Conservation (phyloP, 768 basidiomycete species). For the Termitomyces sp. region DNA sequence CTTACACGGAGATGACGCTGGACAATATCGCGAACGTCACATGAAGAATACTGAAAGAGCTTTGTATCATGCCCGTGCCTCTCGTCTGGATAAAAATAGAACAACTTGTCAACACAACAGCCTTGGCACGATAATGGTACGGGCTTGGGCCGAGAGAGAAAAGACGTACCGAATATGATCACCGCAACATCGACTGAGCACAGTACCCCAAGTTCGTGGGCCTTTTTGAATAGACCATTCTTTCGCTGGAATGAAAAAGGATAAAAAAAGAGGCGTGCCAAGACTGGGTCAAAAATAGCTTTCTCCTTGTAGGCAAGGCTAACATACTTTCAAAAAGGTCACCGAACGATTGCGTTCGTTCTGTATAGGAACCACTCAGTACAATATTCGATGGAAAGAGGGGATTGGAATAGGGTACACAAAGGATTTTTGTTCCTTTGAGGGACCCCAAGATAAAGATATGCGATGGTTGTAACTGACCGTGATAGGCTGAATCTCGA, state of each 20-base stretch:
- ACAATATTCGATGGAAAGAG: not conserved
- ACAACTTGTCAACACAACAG: constrained; percentile 5
- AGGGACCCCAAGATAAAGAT: not conserved
- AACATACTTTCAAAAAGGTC: constrained; percentile 15
- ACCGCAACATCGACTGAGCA: constrained; percentile 15
- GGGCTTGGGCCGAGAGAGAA: not conserved
- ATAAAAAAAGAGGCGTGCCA: constrained; percentile 14
- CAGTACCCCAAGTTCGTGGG: constrained; percentile 14
- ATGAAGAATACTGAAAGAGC: constrained; percentile 69
- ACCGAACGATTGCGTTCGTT: constrained; percentile 17
- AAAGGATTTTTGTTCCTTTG: not conserved
- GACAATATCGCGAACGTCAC: constrained; percentile 52
- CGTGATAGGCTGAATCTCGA: constrained; percentile 16
- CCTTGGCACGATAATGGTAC: constrained; percentile 11
- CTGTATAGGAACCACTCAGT: not conserved
- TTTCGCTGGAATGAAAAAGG: constrained; percentile 9
- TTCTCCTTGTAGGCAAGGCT: constrained; percentile 11
- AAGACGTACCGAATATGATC: constrained; percentile 13
- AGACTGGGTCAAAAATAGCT: constrained; percentile 18
- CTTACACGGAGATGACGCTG: constrained; percentile 49
- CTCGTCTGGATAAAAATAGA: constrained; percentile 19
- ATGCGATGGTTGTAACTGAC: not conserved
- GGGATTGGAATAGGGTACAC: not conserved
- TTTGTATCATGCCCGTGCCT: constrained; percentile 49
- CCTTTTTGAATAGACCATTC: constrained; percentile 17